Conservation (phyloP, 2,329 filamentous ascomycete genomes). For the Cladosporium sp. region DNA sequence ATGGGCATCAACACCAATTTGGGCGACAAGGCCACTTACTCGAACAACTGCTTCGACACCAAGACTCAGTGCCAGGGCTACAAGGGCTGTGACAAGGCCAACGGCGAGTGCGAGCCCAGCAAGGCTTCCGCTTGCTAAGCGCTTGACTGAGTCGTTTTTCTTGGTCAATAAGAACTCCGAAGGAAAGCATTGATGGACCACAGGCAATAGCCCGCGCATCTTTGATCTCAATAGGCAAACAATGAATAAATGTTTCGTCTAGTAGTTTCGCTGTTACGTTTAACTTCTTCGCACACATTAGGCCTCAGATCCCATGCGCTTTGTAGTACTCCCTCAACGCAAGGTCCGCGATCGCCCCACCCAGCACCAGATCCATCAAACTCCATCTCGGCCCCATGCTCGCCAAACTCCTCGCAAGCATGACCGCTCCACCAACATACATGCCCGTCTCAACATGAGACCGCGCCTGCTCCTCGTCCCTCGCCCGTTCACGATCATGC, state of each 20-base stretch:
- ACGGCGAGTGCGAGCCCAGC: constrained; percentile 13
- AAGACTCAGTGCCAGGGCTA: constrained; percentile 17
- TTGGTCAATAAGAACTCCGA: not conserved
- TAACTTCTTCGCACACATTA: not conserved
- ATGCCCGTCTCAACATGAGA: constrained; percentile 35
- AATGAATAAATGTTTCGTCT: not conserved
- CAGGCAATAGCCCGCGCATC: not conserved
- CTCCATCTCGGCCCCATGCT: constrained; percentile 28
- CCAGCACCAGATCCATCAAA: constrained; percentile 33
- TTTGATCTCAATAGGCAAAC: not conserved
- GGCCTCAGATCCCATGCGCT: constrained; percentile 27
- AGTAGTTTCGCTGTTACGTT: not conserved
- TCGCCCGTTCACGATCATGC: constrained; percentile 32
- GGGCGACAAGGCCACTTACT: constrained; percentile 16
- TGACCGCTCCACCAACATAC: constrained; percentile 28
- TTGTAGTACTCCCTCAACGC: constrained; percentile 35
- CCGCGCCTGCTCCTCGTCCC: constrained; percentile 35
- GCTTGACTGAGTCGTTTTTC: not conserved
- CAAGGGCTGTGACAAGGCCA: constrained; percentile 7
- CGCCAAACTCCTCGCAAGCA: constrained; percentile 28
- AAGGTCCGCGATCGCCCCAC: constrained; percentile 35
- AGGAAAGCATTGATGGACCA: not conserved
- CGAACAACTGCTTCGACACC: constrained; percentile 10
- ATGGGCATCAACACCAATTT: constrained; percentile 17
- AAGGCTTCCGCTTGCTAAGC: constrained; percentile 12